Base-by-base conservation (phyloP, 768 basidiomycete genomes). In the Amylocystis lapponica region DNA sequence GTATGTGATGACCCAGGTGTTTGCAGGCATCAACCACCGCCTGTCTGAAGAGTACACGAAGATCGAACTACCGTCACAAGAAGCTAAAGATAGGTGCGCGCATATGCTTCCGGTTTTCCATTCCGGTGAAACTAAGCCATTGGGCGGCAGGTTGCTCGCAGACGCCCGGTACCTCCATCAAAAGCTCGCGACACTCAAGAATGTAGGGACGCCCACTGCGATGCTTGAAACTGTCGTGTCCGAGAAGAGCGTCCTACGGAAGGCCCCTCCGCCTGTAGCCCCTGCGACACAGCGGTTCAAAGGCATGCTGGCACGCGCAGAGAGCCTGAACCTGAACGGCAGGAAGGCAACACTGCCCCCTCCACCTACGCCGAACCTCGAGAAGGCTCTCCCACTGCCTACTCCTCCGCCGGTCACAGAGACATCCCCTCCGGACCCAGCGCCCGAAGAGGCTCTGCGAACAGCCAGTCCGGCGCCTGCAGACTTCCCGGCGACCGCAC, bases 1-100 rank as follows among this genome's bases (percentile, higher is more conserved):
- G 89, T 78, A 77, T 61, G 91, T 99, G 59, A 94, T 97, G 89
- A 79, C 82, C 27, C 90, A 97, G 59, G 96, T 98, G 12, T 84
- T 97, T 48, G 87, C 87, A 16, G 83, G 90, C 12, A 93, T 97
- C 64, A 92, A 92, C 62, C 83, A 90, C 65, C 80, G 88, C 27
- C 70, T 99, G 17, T 83, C 83, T 29, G 90, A 94, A 56, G 91
- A 93, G 59, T 95, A 84, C 63, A 71, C 71, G 40, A 79, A 75
- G 57, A 80, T 96, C 43, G 88, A 93, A 52, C 68, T 97, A 23
- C 89, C 83, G 41, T 79, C 76, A 55, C 78, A 79, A 46, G 87
- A 84, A 47, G 92, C 89, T 19, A 96, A 95, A 68, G 76, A 80
- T 45, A 80, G 91, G 91, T 90, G 53, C 48, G 76, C 66, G 19